Conservation (phyloP, 345 rosid genomes). For the Populus simonii region DNA sequence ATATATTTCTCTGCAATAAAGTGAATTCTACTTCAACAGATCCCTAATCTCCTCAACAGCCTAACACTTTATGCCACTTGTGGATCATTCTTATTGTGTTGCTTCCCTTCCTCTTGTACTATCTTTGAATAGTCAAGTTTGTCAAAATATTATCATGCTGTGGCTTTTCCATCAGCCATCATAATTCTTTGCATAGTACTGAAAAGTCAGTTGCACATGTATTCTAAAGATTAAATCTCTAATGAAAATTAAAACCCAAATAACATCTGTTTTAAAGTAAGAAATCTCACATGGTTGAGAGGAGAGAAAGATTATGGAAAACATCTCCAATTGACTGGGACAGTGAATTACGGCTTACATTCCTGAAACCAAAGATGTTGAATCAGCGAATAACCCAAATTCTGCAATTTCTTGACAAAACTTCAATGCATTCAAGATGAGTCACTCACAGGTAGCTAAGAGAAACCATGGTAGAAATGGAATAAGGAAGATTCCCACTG, state of each 20-base stretch:
- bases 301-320: slow-evolving; percentile 53
- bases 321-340: slow-evolving; percentile 63
- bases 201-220: neutral
- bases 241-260: neutral
- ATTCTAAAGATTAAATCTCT: neutral
- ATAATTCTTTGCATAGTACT: neutral
- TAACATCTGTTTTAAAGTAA: neutral
- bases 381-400: slow-evolving; percentile 8
- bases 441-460: slow-evolving; percentile 74
- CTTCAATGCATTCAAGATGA: slow-evolving; percentile 22
- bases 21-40: neutral
- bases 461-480: slow-evolving; percentile 67
- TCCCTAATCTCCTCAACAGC: neutral
- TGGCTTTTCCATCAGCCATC: neutral
- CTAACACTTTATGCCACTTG: neutral
- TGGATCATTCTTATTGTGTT: neutral
- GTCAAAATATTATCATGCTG: neutral
- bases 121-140: neutral
- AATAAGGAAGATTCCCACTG: slow-evolving; percentile 88
- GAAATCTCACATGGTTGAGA: slow-evolving; percentile 66
- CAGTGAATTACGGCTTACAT: slow-evolving; percentile 76
- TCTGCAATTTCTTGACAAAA: slow-evolving; percentile 2
- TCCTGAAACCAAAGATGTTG: slow-evolving; percentile 40
- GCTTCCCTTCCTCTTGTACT: neutral
- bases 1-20: neutral